Conservation (phyloP, 2,329 filamentous ascomycete genomes). For the Ramichloridium luteum region DNA sequence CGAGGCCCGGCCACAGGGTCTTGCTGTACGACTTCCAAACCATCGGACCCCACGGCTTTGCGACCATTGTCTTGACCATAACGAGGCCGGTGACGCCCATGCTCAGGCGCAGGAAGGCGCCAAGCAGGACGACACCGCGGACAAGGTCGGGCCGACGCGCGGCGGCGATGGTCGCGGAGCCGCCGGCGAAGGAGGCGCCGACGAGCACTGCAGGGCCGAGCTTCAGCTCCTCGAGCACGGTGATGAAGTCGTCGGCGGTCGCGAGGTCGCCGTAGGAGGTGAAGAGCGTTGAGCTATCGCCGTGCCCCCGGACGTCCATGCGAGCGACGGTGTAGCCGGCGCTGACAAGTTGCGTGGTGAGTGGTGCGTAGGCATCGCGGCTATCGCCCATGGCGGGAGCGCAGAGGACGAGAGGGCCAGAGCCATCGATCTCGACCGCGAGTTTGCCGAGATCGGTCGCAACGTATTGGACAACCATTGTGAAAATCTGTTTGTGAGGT, state of each 20-base stretch:
- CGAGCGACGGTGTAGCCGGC: conserved; percentile 5
- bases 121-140: conserved; percentile 4
- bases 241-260: conserved; percentile 7
- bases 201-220: conserved; percentile 4
- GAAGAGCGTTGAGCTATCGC: conserved; percentile 7
- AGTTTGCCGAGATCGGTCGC: conserved; percentile 3
- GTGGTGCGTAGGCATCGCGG: conserved; percentile 5
- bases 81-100: conserved; percentile 3
- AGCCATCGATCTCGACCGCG: conserved; percentile 5
- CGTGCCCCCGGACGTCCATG: conserved; percentile 7
- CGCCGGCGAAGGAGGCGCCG: conserved; percentile 5
- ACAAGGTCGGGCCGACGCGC: conserved; percentile 3
- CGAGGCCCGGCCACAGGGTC: conserved; percentile 7
- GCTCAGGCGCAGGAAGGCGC: conserved; percentile 5
- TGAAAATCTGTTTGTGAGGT: too few species aligned
- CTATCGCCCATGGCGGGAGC: conserved; percentile 7
- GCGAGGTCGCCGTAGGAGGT: conserved; percentile 6
- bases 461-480: not conserved
- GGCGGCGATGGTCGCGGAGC: conserved; percentile 6
- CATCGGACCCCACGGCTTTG: conserved; percentile 6
- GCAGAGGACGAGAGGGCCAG: conserved; percentile 6
- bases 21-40: conserved; percentile 6
- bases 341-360: conserved; percentile 3
- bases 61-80: conserved; percentile 5
- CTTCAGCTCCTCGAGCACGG: conserved; percentile 3